phyloP scores from a whole-genome alignment of 176 grass and related monocot species.

The Zizania latifolia region DNA sequence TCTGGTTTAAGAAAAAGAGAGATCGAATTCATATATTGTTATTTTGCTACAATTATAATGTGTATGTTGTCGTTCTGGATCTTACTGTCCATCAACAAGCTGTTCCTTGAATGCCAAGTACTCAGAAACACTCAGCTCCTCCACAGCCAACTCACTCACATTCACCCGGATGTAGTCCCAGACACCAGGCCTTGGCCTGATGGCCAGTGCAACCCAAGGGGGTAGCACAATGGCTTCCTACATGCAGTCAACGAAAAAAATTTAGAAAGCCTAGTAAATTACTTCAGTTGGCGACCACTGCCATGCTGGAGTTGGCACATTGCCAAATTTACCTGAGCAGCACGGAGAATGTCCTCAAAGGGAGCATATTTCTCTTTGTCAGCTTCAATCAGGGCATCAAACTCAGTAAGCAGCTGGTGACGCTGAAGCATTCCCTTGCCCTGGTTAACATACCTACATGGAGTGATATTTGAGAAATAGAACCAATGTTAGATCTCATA shows the following conservation, averaged over 20 bases:
- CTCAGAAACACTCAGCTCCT: constrained; percentile 77
- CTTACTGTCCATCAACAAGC: constrained; percentile 80
- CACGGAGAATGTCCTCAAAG: constrained; percentile 76
- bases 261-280: neutral
- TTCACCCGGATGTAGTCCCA: constrained; percentile 98
- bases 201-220: constrained; percentile 86
- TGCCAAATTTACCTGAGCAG: constrained; percentile 60
- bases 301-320: neutral
- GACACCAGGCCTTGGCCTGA: constrained; percentile 94
- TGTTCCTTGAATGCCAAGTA: constrained; percentile 96
- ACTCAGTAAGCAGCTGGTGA: constrained; percentile 83
- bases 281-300: neutral
- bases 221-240: constrained; percentile 89
- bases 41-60: constrained; percentile 10
- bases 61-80: neutral
- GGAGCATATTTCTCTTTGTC: constrained; percentile 73
- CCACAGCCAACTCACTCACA: constrained; percentile 79
- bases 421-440: constrained; percentile 95
- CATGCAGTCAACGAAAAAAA: neutral
- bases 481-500: neutral
- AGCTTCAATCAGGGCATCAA: constrained; percentile 52
- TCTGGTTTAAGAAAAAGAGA: constrained; percentile 29
- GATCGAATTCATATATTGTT: constrained; percentile 6
- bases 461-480: constrained; percentile 19
- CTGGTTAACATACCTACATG: constrained; percentile 74